Evolutionary conservation across 768 basidiomycete species (phyloP), one percentile per base, ranked within the genome.

Genomic region (Tricholoma saponaceum): DNA sequence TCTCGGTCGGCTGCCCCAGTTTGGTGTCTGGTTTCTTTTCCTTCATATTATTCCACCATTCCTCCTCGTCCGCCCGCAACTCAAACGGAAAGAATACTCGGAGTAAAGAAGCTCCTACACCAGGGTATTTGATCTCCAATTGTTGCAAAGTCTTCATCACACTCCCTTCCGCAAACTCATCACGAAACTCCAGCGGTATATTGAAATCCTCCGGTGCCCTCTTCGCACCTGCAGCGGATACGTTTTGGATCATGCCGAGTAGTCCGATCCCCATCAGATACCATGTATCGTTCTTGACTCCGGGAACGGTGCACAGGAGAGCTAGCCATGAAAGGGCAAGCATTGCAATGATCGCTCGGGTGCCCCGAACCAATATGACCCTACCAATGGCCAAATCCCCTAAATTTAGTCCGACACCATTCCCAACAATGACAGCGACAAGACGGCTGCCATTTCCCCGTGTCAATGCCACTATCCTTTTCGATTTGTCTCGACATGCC

Each of bases 371-470:
- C 46, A 35, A 28, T 46, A 22, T 54, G 22, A 22, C 39, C 4
- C 51, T 46, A 25, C 62, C 63, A 9, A 50, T 62, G 7, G 72
- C 72, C n/a, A 73, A 63, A 54, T 71, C 71, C 49, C 66, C 68
- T 8, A 73, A 59, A 10, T 64, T 59, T 33, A 71, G 41, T 3
- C 69, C 68, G 5, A 37, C 32, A 30, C 59, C 57, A 7, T 71
- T 61, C 41, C 69, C 68, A 57, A 66, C 61, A 56, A 72, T 64
- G 57, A 73, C 70, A 26, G 70, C 62, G 14, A 66, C 68, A 60
- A 61, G 58, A 20, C 62, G 61, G 54, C 61, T 62, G 12, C 70
- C 69, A 58, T 71, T 72, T 18, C 72, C 72, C 20, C 62, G 55
- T 18, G 70, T 70, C 32, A 73, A 55, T 32, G 61, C 59, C 5